Base-by-base conservation (phyloP, 768 basidiomycete species). In the Tricholoma sp. region DNA sequence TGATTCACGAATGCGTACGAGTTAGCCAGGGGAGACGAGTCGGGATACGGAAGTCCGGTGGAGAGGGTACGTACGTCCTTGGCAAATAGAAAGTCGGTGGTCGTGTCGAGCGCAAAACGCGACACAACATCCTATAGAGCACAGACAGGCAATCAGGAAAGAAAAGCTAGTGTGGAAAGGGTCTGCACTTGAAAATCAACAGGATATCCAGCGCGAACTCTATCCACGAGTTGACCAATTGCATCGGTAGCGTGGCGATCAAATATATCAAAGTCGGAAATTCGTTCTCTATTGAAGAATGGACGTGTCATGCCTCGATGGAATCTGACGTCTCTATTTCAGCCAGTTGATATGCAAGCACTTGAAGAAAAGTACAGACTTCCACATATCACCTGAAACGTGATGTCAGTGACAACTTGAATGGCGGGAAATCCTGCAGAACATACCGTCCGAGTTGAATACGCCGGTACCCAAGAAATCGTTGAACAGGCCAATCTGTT, bases 291-390 rank as follows among this genome's bases (percentile, higher is more conserved):
- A 54, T 67, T 79, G 71, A 90, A 89, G 73, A 89, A 88, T 0
- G 87, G 87, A 0, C 88, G 80, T 0, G 85, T 83, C 73, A 89
- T 85, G 3, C 75, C 62, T 9, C 87, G 81, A 65, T 88, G 86
- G 62, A 86, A 80, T 63, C 85, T 80, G 29, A 66, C 47, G 15
- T 32, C 55, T 42, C 52, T 54, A 53, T 52, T 12, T 29, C 44
- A 13, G 31, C 41, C 10, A 31, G 37, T 4, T 24, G 36, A 12
- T 2, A 24, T 24, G 24, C 24, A 24, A 24, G 24, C 24, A 24
- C 24, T 24, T 24, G 4, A 24, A 24, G 24, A 24, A 24, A 24
- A 24, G 24, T 24, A 24, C 24, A 24, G 24, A 34, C 33, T 34
- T 34, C 33, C 33, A 34, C 33, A 34, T 34, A 12, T 34, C 33